phyloP scores from a whole-genome alignment of 2,329 filamentous ascomycete genomes.

The Sphaerulina musiva region DNA sequence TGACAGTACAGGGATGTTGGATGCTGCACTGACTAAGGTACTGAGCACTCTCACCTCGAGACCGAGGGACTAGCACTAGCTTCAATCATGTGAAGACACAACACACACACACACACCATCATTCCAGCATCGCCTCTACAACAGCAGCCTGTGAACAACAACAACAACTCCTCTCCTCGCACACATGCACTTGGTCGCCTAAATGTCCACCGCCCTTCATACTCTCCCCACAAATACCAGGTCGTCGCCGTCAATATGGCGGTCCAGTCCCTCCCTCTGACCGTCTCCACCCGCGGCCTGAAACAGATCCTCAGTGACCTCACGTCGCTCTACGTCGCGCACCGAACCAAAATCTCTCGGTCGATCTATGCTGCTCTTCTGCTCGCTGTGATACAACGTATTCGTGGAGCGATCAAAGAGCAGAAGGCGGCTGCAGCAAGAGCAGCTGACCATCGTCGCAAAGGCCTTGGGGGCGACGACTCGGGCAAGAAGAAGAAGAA shows the following conservation, averaged over 20 bases:
- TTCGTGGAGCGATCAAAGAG: slow-evolving; percentile 84
- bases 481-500: slow-evolving; percentile 53
- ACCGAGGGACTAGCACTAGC: background rate
- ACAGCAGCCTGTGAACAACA: background rate
- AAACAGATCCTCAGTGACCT: slow-evolving; percentile 43
- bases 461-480: slow-evolving; percentile 34
- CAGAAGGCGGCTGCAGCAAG: slow-evolving; percentile 77
- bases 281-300: slow-evolving; percentile 29
- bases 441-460: slow-evolving; percentile 52
- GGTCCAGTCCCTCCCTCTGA: slow-evolving; percentile 13
- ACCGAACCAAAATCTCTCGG: slow-evolving; percentile 76
- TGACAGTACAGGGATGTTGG: background rate
- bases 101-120: background rate
- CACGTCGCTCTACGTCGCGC: slow-evolving; percentile 65
- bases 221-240: background rate
- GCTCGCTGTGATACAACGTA: slow-evolving; percentile 72
- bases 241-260: slow-evolving; percentile 18
- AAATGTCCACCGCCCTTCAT: background rate
- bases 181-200: background rate
- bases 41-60: background rate
- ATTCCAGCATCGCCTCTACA: background rate
- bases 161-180: background rate
- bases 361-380: slow-evolving; percentile 77
- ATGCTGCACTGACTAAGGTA: background rate
- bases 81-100: background rate